A percentile compares a stretch with the other conserved stretches of the same genome.
Conservation (phyloP, 495 filamentous ascomycete species). For the Talaromyces thailandensis region DNA sequence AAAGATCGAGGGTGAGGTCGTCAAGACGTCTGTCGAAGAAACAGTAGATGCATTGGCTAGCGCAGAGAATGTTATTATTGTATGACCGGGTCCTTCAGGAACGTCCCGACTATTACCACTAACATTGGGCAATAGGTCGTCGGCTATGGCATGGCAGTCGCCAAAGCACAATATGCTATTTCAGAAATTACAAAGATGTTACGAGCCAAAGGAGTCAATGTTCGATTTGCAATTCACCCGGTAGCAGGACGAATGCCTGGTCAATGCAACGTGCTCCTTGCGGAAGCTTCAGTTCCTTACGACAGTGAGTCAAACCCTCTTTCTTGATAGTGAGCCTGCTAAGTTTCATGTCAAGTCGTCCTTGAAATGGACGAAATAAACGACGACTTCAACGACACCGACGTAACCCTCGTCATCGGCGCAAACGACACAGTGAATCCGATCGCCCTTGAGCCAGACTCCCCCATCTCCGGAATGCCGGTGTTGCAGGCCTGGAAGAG, state of each 20-base stretch:
- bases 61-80: constrained; percentile 70
- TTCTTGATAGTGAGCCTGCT: background rate
- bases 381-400: constrained; percentile 73
- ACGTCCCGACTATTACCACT: background rate
- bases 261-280: constrained; percentile 76
- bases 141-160: constrained; percentile 82
- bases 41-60: constrained; percentile 59
- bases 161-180: constrained; percentile 79
- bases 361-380: constrained; percentile 90
- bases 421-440: constrained; percentile 84
- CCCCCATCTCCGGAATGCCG: constrained; percentile 76
- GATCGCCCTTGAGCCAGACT: constrained; percentile 69
- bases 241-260: constrained; percentile 81
- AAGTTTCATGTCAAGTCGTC: constrained; percentile 39
- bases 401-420: constrained; percentile 77
- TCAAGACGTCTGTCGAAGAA: constrained; percentile 64
- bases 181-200: constrained; percentile 66
- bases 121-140: constrained; percentile 34
- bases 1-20: constrained; percentile 66
- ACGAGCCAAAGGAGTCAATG: constrained; percentile 58
- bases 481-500: constrained; percentile 84
- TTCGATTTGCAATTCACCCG: constrained; percentile 80
- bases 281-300: constrained; percentile 74
- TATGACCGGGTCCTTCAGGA: constrained; percentile 6
- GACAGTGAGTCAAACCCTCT: constrained; percentile 45